Conservation (phyloP, 148 eudicot species). For the Amaranthus hypochondriacus region DNA sequence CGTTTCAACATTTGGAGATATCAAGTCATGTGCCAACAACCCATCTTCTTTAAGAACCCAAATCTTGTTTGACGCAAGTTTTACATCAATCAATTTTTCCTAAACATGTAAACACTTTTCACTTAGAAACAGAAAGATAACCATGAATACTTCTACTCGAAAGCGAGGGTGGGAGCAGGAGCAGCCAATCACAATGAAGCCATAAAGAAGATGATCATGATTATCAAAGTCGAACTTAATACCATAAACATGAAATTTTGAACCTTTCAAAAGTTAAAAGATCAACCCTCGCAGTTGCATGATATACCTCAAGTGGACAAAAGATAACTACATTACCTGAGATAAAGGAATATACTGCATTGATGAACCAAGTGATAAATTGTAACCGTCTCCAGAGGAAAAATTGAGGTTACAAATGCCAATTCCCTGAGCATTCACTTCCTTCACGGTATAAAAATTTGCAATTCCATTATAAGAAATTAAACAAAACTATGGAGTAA, state of each 20-base stretch:
- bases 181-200: neutral
- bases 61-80: conserved; percentile 58
- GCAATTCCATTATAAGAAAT: neutral
- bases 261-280: neutral
- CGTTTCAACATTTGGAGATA: conserved; percentile 34
- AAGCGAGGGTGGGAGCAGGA: neutral
- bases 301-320: neutral
- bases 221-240: neutral
- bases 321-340: conserved; percentile 44
- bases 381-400: conserved; percentile 45
- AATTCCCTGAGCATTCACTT: conserved; percentile 43
- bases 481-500: conserved; percentile 12
- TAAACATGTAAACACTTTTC: conserved; percentile 17
- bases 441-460: conserved; percentile 39
- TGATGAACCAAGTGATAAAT: conserved; percentile 44
- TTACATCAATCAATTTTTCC: conserved; percentile 66
- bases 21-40: conserved; percentile 46
- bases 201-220: neutral
- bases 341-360: conserved; percentile 41
- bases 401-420: conserved; percentile 38
- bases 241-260: neutral
- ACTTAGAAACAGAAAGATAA: neutral
- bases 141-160: neutral
- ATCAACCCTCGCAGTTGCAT: neutral
- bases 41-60: conserved; percentile 85